phyloP scores from a whole-genome alignment of 2,329 filamentous ascomycete genomes.

The Coleophoma eucalyptorum region DNA sequence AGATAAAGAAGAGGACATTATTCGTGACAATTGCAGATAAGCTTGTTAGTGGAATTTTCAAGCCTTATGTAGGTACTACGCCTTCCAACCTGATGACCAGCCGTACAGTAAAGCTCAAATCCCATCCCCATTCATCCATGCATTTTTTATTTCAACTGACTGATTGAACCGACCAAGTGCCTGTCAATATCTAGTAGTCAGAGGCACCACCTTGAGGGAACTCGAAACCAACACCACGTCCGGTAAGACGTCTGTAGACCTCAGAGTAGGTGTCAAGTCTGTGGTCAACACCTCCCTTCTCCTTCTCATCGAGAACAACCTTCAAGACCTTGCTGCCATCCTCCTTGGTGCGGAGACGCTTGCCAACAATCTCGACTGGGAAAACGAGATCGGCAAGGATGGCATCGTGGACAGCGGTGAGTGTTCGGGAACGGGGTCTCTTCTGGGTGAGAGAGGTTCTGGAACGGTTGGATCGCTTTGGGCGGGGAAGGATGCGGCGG shows the following conservation, averaged over 20 bases:
- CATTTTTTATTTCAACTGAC: constrained; percentile 12
- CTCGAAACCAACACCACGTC: constrained; percentile 96
- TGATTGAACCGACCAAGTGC: not conserved
- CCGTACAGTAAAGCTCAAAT: constrained; percentile 7
- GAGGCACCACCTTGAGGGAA: constrained; percentile 81
- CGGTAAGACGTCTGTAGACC: constrained; percentile 97
- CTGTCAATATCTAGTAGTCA: constrained; percentile 67
- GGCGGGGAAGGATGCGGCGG: constrained; percentile 96
- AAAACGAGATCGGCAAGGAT: constrained; percentile 98
- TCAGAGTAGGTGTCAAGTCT: constrained; percentile 99
- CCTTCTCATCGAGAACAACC: constrained; percentile 99
- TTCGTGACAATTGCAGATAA: constrained; percentile 11
- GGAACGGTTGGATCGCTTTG: constrained; percentile 95
- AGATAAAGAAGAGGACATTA: constrained; percentile 2
- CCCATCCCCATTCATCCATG: constrained; percentile 21
- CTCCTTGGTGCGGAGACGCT: constrained; percentile 98
- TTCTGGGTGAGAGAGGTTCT: constrained; percentile 98
- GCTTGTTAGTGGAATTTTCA: constrained; percentile 14
- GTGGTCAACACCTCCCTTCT: constrained; percentile 99
- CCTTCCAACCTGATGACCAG: constrained; percentile 11
- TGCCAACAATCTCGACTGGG: constrained; percentile 99
- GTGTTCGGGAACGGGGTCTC: constrained; percentile 94
- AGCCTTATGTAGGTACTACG: constrained; percentile 21
- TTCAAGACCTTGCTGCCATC: constrained; percentile 98
- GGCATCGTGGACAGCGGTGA: constrained; percentile 97